Conservation (phyloP, 2,329 filamentous ascomycete genomes). For the Colletotrichum tamarilloi region DNA sequence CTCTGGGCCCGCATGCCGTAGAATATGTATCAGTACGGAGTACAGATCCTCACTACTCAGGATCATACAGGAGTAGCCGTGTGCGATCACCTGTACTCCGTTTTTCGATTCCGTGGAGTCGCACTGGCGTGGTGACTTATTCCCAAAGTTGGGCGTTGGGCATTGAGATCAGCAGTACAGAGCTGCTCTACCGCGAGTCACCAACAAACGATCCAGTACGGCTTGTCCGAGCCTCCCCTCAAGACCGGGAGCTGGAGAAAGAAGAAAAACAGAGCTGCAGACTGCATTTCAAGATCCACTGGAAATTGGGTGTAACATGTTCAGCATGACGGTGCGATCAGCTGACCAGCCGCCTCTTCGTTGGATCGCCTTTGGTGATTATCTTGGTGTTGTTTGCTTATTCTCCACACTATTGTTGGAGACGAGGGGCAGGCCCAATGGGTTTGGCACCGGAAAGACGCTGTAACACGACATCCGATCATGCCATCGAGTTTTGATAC, state of each 20-base stretch:
- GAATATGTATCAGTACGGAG: not conserved
- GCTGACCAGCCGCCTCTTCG: slow-evolving; percentile 1
- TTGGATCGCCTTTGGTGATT: not conserved
- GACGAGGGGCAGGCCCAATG: not conserved
- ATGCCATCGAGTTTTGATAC: not conserved
- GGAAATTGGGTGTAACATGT: slow-evolving; percentile 5
- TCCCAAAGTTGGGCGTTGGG: slow-evolving; percentile 19
- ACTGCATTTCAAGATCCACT: not conserved
- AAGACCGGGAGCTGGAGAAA: not conserved
- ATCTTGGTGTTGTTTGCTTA: not conserved
- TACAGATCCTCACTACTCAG: not conserved
- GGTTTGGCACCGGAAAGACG: not conserved
- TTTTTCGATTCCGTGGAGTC: not conserved
- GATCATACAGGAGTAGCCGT: not conserved
- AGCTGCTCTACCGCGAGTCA: slow-evolving; percentile 13
- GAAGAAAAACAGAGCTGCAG: not conserved
- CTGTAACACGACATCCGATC: not conserved
- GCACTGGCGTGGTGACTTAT: not conserved
- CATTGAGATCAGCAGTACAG: slow-evolving; percentile 24
- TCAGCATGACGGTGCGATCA: slow-evolving; percentile 13
- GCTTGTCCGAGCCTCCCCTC: not conserved
- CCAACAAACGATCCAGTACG: not conserved
- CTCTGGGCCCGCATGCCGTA: slow-evolving; percentile 1
- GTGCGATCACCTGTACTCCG: not conserved
- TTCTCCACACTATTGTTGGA: not conserved